Percentiles rank a stretch among this genome's conserved stretches.
phyloP scores from a whole-genome alignment of 2,329 filamentous ascomycete genomes.

The Chaetomium globosum region DNA sequence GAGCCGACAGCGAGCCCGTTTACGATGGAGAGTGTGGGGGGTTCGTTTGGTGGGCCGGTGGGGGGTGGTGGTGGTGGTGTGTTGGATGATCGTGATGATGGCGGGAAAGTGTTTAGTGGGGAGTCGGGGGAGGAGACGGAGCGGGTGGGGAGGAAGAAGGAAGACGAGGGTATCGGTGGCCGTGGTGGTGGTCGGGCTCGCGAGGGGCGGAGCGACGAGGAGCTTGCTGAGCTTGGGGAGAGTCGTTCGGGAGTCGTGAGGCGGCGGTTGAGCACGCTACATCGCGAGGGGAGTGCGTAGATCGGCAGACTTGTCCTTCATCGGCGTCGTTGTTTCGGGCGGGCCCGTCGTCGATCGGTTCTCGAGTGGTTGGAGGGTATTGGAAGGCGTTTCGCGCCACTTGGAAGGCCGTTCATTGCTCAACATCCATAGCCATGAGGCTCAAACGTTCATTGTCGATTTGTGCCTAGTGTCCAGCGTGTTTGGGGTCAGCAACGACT shows the following conservation, averaged over 20 bases:
- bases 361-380: neutral
- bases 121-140: conserved; percentile 18
- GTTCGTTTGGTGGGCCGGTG: conserved; percentile 55
- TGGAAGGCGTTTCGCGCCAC: neutral
- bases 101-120: conserved; percentile 2
- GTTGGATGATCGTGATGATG: conserved; percentile 18
- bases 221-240: conserved; percentile 45
- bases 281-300: conserved; percentile 24
- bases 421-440: neutral
- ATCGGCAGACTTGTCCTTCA: neutral
- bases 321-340: neutral
- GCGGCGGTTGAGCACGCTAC: conserved; percentile 27
- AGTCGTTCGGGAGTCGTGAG: conserved; percentile 25
- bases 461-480: too few relatives aligned
- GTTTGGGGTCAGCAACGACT: neutral
- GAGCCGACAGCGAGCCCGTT: conserved; percentile 74
- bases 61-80: conserved; percentile 28
- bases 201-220: conserved; percentile 38
- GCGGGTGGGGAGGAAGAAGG: conserved; percentile 18
- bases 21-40: conserved; percentile 75
- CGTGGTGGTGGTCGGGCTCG: conserved; percentile 19
- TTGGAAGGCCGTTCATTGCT: neutral
- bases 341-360: neutral
- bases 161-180: conserved; percentile 11
- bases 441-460: neutral